Evolutionary conservation across 306 rosid genomes (phyloP).

Genomic region (Mucuna pruriens): DNA sequence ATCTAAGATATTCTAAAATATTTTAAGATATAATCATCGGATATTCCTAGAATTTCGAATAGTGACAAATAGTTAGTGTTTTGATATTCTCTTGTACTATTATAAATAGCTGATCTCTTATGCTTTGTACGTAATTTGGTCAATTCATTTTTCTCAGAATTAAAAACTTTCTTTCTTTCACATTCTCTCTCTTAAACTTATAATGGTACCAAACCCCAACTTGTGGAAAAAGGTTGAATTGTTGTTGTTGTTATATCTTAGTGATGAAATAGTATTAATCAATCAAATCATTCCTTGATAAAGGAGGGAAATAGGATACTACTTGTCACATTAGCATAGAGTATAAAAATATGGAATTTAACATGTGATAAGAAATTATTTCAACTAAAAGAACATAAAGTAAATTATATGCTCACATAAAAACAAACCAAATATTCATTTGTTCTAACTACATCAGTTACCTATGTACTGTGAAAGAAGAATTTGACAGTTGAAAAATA

Average conservation of each 20-base stretch:
- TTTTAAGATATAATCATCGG: no score
- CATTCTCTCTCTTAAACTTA: no score
- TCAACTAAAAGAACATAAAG: not conserved
- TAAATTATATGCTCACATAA: not conserved
- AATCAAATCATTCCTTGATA: not conserved
- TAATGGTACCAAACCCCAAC: not conserved
- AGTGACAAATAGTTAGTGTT: no score
- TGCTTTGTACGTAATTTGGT: no score
- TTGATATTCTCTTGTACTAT: no score
- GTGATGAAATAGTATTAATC: not conserved
- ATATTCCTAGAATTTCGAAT: no score
- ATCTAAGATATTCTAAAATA: no score
- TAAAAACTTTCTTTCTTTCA: no score
- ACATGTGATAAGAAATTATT: not conserved
- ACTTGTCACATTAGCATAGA: not conserved
- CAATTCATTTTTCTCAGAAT: no score
- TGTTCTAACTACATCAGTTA: not conserved
- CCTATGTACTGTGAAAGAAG: constrained; percentile 1
- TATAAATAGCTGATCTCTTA: no score
- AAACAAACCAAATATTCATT: constrained; percentile 4
- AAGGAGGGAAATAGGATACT: not conserved
- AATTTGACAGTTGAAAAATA: constrained; percentile 24
- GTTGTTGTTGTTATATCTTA: not conserved
- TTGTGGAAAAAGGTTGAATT: not conserved
- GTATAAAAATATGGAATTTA: constrained; percentile 1